Conservation (phyloP, 192 early-diverging fungal genomes). For the Rhizoclosmatium sp. region DNA sequence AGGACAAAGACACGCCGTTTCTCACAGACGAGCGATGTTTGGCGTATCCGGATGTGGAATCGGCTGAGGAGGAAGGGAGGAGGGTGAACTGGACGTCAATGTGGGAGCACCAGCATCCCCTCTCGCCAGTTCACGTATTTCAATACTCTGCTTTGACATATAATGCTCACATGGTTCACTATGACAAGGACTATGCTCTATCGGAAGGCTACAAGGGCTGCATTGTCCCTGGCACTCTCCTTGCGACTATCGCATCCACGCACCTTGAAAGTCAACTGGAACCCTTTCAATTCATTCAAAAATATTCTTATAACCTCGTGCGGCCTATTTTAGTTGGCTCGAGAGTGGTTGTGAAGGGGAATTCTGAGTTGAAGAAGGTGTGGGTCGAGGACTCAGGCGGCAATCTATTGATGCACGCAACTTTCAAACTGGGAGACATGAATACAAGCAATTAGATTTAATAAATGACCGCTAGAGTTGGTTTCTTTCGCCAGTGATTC, state of each 20-base stretch:
- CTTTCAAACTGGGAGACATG: too few species aligned
- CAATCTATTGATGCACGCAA: too few species aligned
- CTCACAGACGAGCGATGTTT: neutral
- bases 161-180: constrained; percentile 91
- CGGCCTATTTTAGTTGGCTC: neutral
- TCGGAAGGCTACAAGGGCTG: constrained; percentile 1
- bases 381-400: neutral
- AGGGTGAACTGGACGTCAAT: neutral
- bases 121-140: constrained; percentile 76
- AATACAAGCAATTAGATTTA: too few species aligned
- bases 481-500: too few species aligned
- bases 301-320: neutral
- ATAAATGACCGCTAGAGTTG: too few species aligned
- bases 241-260: constrained; percentile 12
- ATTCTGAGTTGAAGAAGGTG: neutral
- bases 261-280: neutral
- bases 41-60: neutral
- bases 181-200: constrained; percentile 73
- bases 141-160: constrained; percentile 90
- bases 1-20: neutral
- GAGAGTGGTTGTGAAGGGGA: neutral
- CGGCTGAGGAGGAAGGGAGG: neutral
- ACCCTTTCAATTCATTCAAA: too few species aligned
- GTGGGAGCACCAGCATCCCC: neutral
- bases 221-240: constrained; percentile 9